Evolutionary conservation across 2,329 filamentous ascomycete genomes (phyloP).

Genomic region (Claviceps digitariae): DNA sequence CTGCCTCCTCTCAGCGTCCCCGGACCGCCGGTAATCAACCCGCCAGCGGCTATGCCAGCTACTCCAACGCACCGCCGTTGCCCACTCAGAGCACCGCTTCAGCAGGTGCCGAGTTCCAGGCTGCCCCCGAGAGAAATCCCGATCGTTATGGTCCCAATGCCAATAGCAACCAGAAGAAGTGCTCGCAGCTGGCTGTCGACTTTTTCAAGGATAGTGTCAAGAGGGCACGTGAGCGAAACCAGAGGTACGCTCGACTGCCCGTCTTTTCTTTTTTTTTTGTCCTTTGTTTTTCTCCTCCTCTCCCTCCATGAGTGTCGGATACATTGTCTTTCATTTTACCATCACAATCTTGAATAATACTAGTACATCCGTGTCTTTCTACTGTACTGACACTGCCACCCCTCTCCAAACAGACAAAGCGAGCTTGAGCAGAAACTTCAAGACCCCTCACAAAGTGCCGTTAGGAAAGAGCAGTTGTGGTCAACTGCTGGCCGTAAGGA

Average conservation of each 20-base stretch:
- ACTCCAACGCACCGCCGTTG: conserved; percentile 49
- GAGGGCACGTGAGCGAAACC: not conserved
- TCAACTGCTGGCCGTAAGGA: conserved; percentile 77
- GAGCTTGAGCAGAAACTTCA: conserved; percentile 79
- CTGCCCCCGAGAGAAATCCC: conserved; percentile 73
- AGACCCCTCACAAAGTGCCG: conserved; percentile 60
- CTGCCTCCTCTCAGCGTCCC: conserved; percentile 62
- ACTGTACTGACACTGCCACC: not conserved
- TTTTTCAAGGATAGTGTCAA: conserved; percentile 58
- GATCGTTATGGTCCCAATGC: conserved; percentile 42
- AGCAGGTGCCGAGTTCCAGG: conserved; percentile 59
- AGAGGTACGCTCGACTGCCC: not conserved
- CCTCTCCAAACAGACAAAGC: conserved; percentile 51
- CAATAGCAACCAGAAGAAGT: conserved; percentile 59
- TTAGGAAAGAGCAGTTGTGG: conserved; percentile 73
- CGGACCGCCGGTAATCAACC: conserved; percentile 68
- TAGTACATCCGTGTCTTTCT: not conserved
- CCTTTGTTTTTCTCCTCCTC: not conserved
- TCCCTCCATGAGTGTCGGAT: not conserved
- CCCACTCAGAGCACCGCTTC: conserved; percentile 41
- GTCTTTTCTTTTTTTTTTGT: not conserved
- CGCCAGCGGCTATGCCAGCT: conserved; percentile 47
- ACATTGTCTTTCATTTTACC: not conserved
- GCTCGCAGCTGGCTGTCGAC: conserved; percentile 59
- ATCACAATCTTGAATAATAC: not conserved